phyloP scores from a whole-genome alignment of 305 asterid genomes.

The Stenogyne calaminthoides region DNA sequence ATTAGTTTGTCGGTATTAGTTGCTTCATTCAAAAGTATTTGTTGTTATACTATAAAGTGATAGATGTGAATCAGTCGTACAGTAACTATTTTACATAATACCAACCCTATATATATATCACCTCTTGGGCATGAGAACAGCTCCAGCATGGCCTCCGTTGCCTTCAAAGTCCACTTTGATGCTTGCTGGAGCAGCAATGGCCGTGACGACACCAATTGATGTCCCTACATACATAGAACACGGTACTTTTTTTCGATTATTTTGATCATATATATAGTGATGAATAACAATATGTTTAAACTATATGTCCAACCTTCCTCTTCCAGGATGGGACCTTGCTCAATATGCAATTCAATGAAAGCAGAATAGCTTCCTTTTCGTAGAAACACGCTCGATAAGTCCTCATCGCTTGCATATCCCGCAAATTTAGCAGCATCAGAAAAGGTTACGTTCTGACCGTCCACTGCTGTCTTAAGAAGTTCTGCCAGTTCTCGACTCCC shows the following conservation, averaged over 20 bases:
- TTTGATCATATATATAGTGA: neutral
- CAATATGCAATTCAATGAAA: slow-evolving; percentile 88
- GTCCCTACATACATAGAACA: slow-evolving; percentile 35
- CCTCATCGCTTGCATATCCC: slow-evolving; percentile 54
- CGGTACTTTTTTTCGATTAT: neutral
- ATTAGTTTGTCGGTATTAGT: no score
- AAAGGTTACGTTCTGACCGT: slow-evolving; percentile 62
- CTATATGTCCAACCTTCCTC: slow-evolving; percentile 62
- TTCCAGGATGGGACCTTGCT: slow-evolving; percentile 97
- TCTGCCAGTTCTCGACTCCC: slow-evolving; percentile 68
- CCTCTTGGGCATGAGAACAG: slow-evolving; percentile 89
- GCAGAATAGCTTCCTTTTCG: slow-evolving; percentile 76
- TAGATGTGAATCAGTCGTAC: neutral
- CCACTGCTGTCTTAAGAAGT: slow-evolving; percentile 66
- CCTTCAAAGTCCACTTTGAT: slow-evolving; percentile 91
- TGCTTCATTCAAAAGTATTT: neutral
- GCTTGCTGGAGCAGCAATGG: slow-evolving; percentile 98
- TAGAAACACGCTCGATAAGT: slow-evolving; percentile 63
- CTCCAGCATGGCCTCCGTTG: slow-evolving; percentile 98
- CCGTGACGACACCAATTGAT: slow-evolving; percentile 87
- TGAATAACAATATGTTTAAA: neutral
- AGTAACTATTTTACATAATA: no score
- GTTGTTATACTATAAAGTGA: neutral
- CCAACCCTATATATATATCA: slow-evolving; percentile 7
- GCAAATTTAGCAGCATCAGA: slow-evolving; percentile 79